These are phyloP conservation scores for Diaporthe batatas DNA, from an alignment of 2,329 filamentous ascomycete genomes.

Conservation along the genomic window DNA sequence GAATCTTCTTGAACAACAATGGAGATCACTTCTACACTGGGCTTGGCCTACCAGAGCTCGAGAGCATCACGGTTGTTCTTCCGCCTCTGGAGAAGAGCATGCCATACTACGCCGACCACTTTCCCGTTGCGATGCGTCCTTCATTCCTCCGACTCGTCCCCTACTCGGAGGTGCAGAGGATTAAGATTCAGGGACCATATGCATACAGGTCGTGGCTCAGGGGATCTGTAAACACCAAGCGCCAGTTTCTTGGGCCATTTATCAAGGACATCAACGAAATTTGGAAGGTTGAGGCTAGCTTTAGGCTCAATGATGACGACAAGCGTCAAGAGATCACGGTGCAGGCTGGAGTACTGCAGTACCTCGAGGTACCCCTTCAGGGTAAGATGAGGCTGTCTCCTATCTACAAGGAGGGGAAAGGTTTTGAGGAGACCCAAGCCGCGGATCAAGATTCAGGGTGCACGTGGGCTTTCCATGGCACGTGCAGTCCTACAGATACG, in stretches of 20 bases:
- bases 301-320: background rate
- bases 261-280: slow-evolving; percentile 9
- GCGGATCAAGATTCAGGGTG: background rate
- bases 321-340: background rate
- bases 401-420: background rate
- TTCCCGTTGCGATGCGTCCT: background rate
- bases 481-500: too few relatives aligned
- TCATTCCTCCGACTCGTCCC: background rate
- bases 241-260: slow-evolving; percentile 1
- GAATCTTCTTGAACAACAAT: background rate
- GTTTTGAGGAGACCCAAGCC: background rate
- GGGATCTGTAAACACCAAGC: background rate
- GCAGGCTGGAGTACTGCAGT: slow-evolving; percentile 12
- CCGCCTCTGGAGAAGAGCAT: slow-evolving; percentile 1
- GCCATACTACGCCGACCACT: slow-evolving; percentile 4
- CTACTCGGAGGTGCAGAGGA: background rate
- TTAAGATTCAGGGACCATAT: background rate
- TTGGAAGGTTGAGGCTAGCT: background rate
- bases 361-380: background rate
- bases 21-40: too few relatives aligned
- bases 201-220: background rate
- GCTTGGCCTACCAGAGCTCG: background rate
- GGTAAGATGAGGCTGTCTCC: background rate
- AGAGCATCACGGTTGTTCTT: background rate
- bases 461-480: background rate